phyloP scores from a whole-genome alignment of 805 yeast genomes.

The Metschnikowia lachancei region DNA sequence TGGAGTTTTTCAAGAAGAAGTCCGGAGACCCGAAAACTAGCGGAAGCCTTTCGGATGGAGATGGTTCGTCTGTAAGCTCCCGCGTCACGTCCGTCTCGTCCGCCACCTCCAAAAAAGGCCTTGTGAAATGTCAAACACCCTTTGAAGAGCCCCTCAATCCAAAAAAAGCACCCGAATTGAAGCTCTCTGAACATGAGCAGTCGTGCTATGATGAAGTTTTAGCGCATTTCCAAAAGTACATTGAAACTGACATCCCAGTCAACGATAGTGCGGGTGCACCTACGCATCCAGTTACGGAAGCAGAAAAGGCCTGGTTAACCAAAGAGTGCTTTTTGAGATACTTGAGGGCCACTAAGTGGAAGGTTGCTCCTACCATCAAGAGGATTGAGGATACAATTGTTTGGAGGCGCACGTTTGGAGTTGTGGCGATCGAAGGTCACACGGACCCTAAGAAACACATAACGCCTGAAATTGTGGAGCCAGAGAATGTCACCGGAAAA shows the following conservation, averaged over 20 bases:
- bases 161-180: conserved; percentile 29
- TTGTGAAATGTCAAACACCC: conserved; percentile 37
- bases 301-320: conserved; percentile 46
- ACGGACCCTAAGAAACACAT: conserved; percentile 30
- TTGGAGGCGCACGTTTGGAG: conserved; percentile 57
- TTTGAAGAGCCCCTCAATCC: conserved; percentile 40
- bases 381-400: conserved; percentile 46
- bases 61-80: conserved; percentile 18
- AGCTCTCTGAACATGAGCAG: conserved; percentile 31
- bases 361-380: conserved; percentile 41
- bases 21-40: conserved; percentile 7
- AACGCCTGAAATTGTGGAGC: conserved; percentile 42
- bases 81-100: conserved; percentile 15
- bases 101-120: conserved; percentile 20
- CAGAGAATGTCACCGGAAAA: conserved; percentile 54
- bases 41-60: conserved; percentile 14
- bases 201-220: conserved; percentile 31
- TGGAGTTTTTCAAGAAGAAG: conserved; percentile 17
- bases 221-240: conserved; percentile 28
- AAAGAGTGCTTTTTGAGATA: conserved; percentile 53
- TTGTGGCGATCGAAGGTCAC: conserved; percentile 29
- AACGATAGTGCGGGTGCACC: conserved; percentile 26
- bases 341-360: conserved; percentile 53
- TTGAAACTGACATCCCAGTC: conserved; percentile 29
- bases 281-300: conserved; percentile 28